Base-by-base conservation (phyloP, 768 basidiomycete genomes). In the Boletus bicolor region DNA sequence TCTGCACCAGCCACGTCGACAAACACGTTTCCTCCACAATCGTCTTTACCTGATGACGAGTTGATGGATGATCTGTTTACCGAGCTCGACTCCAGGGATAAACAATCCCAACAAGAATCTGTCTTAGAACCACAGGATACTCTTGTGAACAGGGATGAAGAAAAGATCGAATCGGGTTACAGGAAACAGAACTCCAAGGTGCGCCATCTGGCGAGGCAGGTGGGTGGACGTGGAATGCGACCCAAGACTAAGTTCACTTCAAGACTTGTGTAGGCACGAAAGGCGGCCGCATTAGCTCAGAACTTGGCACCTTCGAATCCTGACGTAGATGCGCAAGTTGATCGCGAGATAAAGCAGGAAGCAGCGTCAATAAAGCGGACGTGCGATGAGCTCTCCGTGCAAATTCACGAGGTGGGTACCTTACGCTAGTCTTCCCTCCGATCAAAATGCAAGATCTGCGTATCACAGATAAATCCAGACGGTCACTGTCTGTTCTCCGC, bases 401-500 rank as follows among this genome's bases (percentile, higher is more conserved):
- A 83, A 55, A 76, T 90, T 39, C 73, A 84, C 57, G 83, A 93
- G 78, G 89, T 85, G 54, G 52, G 75, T 62, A 44, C 46, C 38
- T 48, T 44, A 34, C 8, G n/a, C 30, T 49, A 8, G 7, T 46
- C 36, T 42, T 50, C 11, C 19, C 19, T 24, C 56, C 39, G 38
- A 45, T 50, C 19, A 47, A 49, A 47, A 46, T 51, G 36, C 43
- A 21, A 49, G 51, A 37, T 39, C 35, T 51, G 10, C 38, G 5
- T n/a, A 7, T 15, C n/a, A 54, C 61, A 97, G 93, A 87, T 98
- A 63, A 85, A 86, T 56, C 93, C 96, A 17, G 96, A 98, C 64
- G 96, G 96, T 0, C 95, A 98, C 64, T 98, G 96, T 74, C 84
- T 98, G 32, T 99, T 89, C 75, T 89, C 93, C 45, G 92, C 96